Base-by-base conservation (phyloP, 192 early-diverging fungal species). In the Coemansia sp. region DNA sequence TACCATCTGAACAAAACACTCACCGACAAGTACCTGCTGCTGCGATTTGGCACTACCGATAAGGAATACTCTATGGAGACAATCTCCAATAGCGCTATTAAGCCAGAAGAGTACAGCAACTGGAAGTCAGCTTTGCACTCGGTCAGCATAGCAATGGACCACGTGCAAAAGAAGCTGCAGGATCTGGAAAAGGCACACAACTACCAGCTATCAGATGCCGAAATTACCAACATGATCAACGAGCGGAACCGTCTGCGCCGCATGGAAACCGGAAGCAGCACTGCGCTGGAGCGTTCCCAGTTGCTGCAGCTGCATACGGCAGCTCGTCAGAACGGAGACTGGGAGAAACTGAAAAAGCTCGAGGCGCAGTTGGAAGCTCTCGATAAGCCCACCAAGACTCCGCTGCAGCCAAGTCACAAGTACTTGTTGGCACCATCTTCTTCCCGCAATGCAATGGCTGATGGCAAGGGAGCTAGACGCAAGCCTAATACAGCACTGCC, bases 1-100 rank as follows among this genome's bases (percentile, higher is more conserved):
- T 91, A 90, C 63, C 73, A 77, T 38, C 36, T 91, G 3, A 83
- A 85, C 23, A 79, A 80, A 11, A 72, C 80, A 0, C 67, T 70
- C 38, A 88, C 86, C 31, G 86, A 91, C 68, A 80, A 83, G 47
- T 82, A 81, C 9, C 52, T 93, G 19, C 72, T 61, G 12, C 72
- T 91, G 30, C 82, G 79, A 37, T 88, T 89, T 59, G 91, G 90
- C 21, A 79, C 84, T 33, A 66, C 82, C 13, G 81, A 85, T 55
- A 84, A 82, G 42, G 68, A 63, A 16, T 91, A 88, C 60, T 82
- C 82, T 7, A 91, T 91, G 85, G 84, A 88, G 51, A 83, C 81
- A 28, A 72, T 93, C 10, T 93, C 91, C 2, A 93, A 93, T 53
- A 63, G 70, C 47, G 57, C 82, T 23, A 78, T 91, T 26, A 86